A percentile compares a stretch with the other conserved stretches of the same genome.
Evolutionary conservation across 352 stramenopile genomes (phyloP).

Genomic region (Aphanomyces stellatus): DNA sequence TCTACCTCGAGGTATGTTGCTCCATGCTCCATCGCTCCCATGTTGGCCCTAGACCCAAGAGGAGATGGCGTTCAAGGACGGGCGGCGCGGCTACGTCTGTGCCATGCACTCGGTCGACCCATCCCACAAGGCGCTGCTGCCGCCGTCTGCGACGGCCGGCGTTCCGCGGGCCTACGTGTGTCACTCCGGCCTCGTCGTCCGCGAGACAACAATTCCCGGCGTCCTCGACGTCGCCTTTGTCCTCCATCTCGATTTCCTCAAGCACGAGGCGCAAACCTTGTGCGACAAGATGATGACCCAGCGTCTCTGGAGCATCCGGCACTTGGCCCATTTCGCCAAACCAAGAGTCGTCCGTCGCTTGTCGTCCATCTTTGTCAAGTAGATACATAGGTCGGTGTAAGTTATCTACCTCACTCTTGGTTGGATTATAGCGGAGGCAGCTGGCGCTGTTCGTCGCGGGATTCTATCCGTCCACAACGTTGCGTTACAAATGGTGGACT

Average conservation of each 20-base stretch:
- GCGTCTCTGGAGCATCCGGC: background rate
- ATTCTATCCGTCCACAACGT: background rate
- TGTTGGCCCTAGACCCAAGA: background rate
- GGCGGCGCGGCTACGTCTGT: conserved; percentile 38
- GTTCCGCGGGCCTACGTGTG: conserved; percentile 72
- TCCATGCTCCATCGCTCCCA: conserved; percentile 28
- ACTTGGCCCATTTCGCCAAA: background rate
- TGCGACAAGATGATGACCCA: background rate
- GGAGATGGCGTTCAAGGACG: background rate
- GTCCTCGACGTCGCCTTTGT: conserved; percentile 79
- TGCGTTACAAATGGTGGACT: background rate
- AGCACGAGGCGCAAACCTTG: background rate
- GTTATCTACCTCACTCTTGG: background rate
- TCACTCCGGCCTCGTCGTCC: conserved; percentile 63
- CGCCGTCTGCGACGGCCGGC: conserved; percentile 51
- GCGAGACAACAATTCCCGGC: conserved; percentile 51
- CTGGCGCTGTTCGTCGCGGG: background rate
- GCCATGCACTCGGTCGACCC: conserved; percentile 73
- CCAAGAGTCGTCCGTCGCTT: background rate
- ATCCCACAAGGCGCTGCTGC: conserved; percentile 62
- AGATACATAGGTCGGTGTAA: background rate
- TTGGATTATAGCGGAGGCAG: background rate
- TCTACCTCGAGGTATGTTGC: conserved; percentile 45
- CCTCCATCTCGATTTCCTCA: conserved; percentile 75
- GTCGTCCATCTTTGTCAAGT: background rate